Evolutionary conservation across 2,329 filamentous ascomycete genomes (phyloP), one percentile per base, ranked within the genome.

Genomic region (Diaporthe sp.): DNA sequence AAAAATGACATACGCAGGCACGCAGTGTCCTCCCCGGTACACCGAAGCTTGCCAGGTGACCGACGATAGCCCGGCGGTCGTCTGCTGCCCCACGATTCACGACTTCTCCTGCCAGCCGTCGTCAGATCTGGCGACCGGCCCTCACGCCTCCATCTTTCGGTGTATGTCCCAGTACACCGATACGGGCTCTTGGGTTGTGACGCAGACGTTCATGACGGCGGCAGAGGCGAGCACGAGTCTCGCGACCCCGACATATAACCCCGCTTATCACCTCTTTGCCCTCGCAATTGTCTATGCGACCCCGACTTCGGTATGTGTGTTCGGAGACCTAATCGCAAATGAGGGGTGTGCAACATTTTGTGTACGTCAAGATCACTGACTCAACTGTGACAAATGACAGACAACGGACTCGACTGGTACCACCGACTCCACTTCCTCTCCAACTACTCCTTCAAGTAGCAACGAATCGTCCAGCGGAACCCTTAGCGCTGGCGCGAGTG

Each of bases 11-110:
- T 68, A 68, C 22, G 65, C 17, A 8, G 65, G 65, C 46, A 68
- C 65, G 15, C 46, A 42, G n/a, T 68, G 65, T 12, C 65, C 65
- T 53, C 65, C 65, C 22, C 65, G 65, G 15, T 68, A 68, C 46
- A 68, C 65, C 22, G 46, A 68, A 12, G 65, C 65, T 6, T 68
- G 65, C 34, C 46, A 51, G 65, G 65, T 46, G 3, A 53, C 44
- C n/a, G 46, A 22, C 2, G 46, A 28, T 4, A 28, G 31, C 13
- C 2, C 6, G 65, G 65, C 65, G 0, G 65, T 68, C 4, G 65
- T 68, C 65, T 68, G 65, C 46, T 68, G 65, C 65, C 65, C 65
- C 6, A 68, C 65, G 13, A 51, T 68, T 10, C 7, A 53, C 46
- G 46, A 68, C 7, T 68, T 68, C 65, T 17, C 31, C 46, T 68